Base-by-base conservation (phyloP, 2,329 filamentous ascomycete genomes). In the Parascedosporium putredinis region DNA sequence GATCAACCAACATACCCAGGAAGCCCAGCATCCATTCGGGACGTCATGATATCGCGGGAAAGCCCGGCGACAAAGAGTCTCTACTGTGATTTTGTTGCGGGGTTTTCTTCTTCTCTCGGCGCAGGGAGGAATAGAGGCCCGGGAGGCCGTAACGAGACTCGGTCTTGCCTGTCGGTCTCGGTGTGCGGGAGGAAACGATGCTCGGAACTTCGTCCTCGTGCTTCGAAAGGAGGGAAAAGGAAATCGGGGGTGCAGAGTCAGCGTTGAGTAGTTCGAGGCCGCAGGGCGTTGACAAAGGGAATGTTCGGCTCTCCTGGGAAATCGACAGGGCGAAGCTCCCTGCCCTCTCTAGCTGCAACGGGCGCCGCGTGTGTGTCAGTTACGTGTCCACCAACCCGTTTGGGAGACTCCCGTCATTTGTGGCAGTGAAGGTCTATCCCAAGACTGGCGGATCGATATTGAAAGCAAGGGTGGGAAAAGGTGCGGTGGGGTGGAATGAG, bases 11-110 rank as follows among this genome's bases (percentile, higher is more conserved):
- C 66, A 59, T 55, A 68, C 66, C 56, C 62, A 33, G 63, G 59
- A 54, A 61, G 58, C 56, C 64, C 64, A 53, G 66, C 59, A 55
- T 67, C 66, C 52, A 62, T 59, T 57, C 66, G 66, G 59, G 53
- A 54, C 46, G 54, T 50, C 54, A 56, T 56, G 47, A 50, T 50
- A 49, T 49, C 48, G 40, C 40, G 48, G 27, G 24, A 16, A n/a
- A 8, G 18, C 29, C 48, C 23, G 9, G 25, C 40, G 40, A 50
- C 42, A 14, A 23, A 29, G 20, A 24, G 23, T 31, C 29, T 25
- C 14, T 6, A 31, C 12, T 31, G 6, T 12, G 7, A 12, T 25
- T 45, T 20, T 24, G 12, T 12, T 29, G n/a, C 29, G 43, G 38
- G n/a, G 23, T 16, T 20, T 42, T 2, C 12, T n/a, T n/a, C n/a